Conservation (phyloP, 1,284 basidiomycete species). For the Ceratobasidium sp. region DNA sequence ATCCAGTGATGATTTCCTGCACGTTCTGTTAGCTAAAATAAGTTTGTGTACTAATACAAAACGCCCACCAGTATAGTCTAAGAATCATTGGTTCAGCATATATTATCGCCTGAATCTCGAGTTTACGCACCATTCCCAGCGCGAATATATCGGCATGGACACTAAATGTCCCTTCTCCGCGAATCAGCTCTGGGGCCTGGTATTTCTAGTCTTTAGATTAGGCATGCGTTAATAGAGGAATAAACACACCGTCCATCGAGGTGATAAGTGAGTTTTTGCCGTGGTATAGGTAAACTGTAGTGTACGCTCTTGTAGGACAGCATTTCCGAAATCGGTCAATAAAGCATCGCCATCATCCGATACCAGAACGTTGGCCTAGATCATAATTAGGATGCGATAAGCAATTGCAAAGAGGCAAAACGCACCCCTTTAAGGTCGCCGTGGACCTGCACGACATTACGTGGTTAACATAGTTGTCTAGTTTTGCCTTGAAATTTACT, state of each 20-base stretch:
- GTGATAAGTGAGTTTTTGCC: background rate
- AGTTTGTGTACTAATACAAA: background rate
- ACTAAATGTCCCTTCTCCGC: background rate
- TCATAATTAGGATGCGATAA: background rate
- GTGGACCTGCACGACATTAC: background rate
- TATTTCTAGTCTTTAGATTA: background rate
- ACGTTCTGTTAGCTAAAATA: background rate
- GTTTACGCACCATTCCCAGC: background rate
- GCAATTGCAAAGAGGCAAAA: background rate
- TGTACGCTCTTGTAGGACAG: background rate
- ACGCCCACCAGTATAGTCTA: background rate
- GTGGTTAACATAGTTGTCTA: background rate
- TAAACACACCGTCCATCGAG: background rate
- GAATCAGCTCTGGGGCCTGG: background rate
- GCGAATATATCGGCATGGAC: background rate
- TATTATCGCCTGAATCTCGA: background rate
- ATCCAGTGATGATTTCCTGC: slow-evolving; percentile 19
- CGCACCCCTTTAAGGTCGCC: slow-evolving; percentile 30
- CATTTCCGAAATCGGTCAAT: slow-evolving; percentile 32
- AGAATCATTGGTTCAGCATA: background rate
- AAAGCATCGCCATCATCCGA: background rate
- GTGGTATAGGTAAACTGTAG: background rate
- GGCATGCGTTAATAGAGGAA: background rate
- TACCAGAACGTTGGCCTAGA: slow-evolving; percentile 10
- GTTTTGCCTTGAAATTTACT: background rate